A percentile compares a stretch with the other conserved stretches of the same genome.
These are phyloP conservation scores for Xylariaceae sp. DNA, from an alignment of 2,329 filamentous ascomycete species.

Conservation along the genomic window DNA sequence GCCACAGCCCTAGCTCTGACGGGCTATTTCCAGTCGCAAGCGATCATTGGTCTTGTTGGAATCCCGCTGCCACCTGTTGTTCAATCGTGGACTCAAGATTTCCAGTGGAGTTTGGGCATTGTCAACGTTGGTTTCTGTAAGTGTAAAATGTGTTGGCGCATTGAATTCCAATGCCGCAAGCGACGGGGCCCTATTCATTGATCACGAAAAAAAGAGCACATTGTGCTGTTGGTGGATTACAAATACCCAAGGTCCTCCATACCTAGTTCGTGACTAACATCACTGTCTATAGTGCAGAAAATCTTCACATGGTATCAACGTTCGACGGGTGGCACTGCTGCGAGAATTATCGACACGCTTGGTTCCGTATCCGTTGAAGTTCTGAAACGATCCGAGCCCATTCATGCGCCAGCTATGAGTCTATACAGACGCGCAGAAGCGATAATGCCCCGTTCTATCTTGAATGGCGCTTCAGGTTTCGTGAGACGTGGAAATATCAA, in stretches of 20 bases:
- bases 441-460: conserved; percentile 42
- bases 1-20: conserved; percentile 92
- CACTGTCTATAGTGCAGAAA: conserved; percentile 56
- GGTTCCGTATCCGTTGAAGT: conserved; percentile 76
- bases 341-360: conserved; percentile 70
- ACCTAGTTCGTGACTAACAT: conserved; percentile 10
- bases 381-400: conserved; percentile 53
- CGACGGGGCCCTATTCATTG: background rate
- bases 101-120: conserved; percentile 97
- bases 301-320: conserved; percentile 96
- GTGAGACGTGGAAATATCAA: conserved; percentile 51
- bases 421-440: conserved; percentile 52
- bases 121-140: conserved; percentile 68
- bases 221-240: background rate
- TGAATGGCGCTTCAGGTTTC: conserved; percentile 30
- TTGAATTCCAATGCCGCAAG: background rate
- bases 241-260: background rate
- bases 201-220: background rate
- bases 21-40: conserved; percentile 89
- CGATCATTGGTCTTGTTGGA: conserved; percentile 79
- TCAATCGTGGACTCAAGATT: conserved; percentile 91
- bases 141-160: conserved; percentile 9
- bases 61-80: conserved; percentile 83
- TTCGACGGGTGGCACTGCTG: conserved; percentile 79
- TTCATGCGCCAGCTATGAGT: conserved; percentile 33